A percentile compares a stretch with the other conserved stretches of the same genome.
phyloP scores from a whole-genome alignment of 441 rosid species.

The Aquilaria agallochum region DNA sequence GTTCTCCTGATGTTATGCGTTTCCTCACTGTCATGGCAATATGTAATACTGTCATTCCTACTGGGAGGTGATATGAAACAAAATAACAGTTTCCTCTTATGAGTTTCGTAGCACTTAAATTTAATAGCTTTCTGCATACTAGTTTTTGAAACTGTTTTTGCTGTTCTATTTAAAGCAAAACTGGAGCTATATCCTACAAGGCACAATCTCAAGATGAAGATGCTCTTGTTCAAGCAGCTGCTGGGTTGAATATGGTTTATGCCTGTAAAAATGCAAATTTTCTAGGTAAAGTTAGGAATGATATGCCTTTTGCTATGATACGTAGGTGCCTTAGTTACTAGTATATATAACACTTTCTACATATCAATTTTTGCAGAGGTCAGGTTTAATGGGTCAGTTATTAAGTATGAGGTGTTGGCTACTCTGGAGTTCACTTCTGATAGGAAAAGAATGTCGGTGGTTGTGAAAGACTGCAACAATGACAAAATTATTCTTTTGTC shows the following conservation, averaged over 20 bases:
- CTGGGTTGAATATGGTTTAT: constrained; percentile 83
- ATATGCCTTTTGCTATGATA: constrained; percentile 22
- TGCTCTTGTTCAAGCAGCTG: constrained; percentile 97
- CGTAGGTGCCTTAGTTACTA: constrained; percentile 13
- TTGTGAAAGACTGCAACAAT: constrained; percentile 73
- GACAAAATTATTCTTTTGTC: constrained; percentile 83
- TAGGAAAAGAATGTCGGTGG: constrained; percentile 97
- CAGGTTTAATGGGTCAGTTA: constrained; percentile 51
- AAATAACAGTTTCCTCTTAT: constrained; percentile 13
- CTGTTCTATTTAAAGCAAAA: constrained; percentile 53
- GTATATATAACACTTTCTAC: constrained; percentile 18
- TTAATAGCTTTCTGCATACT: neutral
- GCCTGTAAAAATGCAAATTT: constrained; percentile 62
- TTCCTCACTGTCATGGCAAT: constrained; percentile 95
- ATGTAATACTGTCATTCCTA: constrained; percentile 94
- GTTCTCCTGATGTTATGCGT: constrained; percentile 80
- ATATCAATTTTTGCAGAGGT: constrained; percentile 53
- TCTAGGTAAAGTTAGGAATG: constrained; percentile 48
- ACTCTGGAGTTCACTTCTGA: constrained; percentile 97
- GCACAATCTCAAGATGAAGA: constrained; percentile 99
- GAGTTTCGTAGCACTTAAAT: constrained; percentile 7
- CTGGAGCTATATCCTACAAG: constrained; percentile 76
- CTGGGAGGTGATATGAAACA: constrained; percentile 49
- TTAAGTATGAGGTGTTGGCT: constrained; percentile 82
- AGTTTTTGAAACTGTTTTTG: neutral